A percentile compares a stretch with the other conserved stretches of the same genome.
Evolutionary conservation across 2,329 filamentous ascomycete species (phyloP).

Genomic region (Xylariaceae sp.): DNA sequence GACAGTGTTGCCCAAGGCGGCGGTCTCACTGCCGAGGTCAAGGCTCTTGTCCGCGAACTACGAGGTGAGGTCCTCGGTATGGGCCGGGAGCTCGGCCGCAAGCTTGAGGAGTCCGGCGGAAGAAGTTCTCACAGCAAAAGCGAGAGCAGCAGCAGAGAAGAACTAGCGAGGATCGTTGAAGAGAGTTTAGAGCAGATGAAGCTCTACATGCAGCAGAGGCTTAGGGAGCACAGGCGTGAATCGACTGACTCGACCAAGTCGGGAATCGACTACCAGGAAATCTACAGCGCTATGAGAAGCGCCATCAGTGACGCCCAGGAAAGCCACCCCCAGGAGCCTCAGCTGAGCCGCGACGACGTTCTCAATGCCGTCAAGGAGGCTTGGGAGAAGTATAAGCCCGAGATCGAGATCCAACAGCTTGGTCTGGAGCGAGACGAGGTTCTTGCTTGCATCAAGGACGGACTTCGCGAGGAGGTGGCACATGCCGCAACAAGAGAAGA

Average conservation of each 20-base stretch:
- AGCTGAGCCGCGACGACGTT: constrained; percentile 74
- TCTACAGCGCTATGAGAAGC: constrained; percentile 77
- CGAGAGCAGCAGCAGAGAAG: constrained; percentile 55
- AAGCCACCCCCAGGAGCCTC: constrained; percentile 40
- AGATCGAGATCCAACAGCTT: constrained; percentile 84
- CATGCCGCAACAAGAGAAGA: constrained; percentile 71
- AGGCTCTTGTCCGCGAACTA: constrained; percentile 81
- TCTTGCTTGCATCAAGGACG: constrained; percentile 77
- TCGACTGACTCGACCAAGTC: constrained; percentile 59
- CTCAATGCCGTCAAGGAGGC: constrained; percentile 82
- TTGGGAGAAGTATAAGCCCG: constrained; percentile 90
- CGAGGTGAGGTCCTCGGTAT: constrained; percentile 90
- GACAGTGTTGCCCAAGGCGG: constrained; percentile 85
- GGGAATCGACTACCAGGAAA: constrained; percentile 69
- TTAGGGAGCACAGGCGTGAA: constrained; percentile 68
- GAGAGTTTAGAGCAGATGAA: constrained; percentile 77
- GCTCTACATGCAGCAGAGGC: constrained; percentile 72
- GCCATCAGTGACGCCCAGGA: constrained; percentile 61
- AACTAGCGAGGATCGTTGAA: constrained; percentile 72
- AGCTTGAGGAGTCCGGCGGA: constrained; percentile 64
- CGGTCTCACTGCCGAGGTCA: constrained; percentile 85
- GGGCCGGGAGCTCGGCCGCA: constrained; percentile 83
- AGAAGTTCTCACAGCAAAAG: constrained; percentile 40
- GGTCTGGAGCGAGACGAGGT: constrained; percentile 89
- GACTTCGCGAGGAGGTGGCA: constrained; percentile 54